Evolutionary conservation across 352 stramenopile species (phyloP).

Genomic region (Aphanomyces invadans): DNA sequence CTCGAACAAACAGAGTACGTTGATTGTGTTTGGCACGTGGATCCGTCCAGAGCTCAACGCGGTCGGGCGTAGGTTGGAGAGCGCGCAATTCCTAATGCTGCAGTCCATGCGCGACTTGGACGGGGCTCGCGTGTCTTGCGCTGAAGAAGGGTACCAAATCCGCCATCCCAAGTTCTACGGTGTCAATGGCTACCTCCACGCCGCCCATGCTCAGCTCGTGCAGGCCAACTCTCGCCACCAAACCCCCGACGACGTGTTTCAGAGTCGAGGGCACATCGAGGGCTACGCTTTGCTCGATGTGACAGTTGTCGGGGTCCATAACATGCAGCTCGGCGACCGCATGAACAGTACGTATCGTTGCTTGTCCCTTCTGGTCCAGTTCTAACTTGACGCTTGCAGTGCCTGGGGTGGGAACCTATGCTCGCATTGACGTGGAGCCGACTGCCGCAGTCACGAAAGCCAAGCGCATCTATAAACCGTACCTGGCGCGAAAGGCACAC

Average conservation of each 20-base stretch:
- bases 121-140: slow-evolving; percentile 54
- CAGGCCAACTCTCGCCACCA: slow-evolving; percentile 46
- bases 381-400: too few relatives aligned
- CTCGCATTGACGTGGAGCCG: slow-evolving; percentile 54
- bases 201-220: slow-evolving; percentile 51
- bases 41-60: too few relatives aligned
- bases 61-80: slow-evolving; percentile 41
- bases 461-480: slow-evolving; percentile 32
- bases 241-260: slow-evolving; percentile 53
- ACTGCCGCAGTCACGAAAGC: slow-evolving; percentile 45
- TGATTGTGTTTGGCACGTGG: too few relatives aligned
- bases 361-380: too few relatives aligned
- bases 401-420: slow-evolving; percentile 30
- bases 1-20: slow-evolving; percentile 50
- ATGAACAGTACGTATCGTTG: slow-evolving; percentile 22
- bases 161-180: slow-evolving; percentile 67
- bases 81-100: slow-evolving; percentile 50
- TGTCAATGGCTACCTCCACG: slow-evolving; percentile 70
- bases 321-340: slow-evolving; percentile 31
- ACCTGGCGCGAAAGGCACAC: slow-evolving; percentile 12
- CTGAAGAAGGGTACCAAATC: slow-evolving; percentile 49
- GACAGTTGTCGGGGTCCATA: slow-evolving; percentile 36
- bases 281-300: slow-evolving; percentile 54
- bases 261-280: slow-evolving; percentile 43
- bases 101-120: slow-evolving; percentile 63